Evolutionary conservation across 116 monocot genomes (phyloP).

Genomic region (Dioscorea cayenensis): DNA sequence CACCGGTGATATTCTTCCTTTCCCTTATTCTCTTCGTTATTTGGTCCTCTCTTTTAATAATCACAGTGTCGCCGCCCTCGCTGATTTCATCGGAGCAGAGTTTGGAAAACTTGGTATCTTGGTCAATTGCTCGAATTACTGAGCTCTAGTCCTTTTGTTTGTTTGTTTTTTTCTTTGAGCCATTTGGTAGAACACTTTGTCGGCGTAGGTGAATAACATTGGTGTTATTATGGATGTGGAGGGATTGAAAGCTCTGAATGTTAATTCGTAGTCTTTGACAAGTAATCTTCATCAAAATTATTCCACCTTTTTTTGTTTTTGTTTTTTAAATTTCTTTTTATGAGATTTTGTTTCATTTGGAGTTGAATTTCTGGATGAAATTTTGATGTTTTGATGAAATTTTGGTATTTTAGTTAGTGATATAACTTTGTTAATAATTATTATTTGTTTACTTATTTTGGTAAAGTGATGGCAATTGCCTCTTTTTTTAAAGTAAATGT

Average conservation of each 20-base stretch:
- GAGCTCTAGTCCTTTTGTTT: not conserved
- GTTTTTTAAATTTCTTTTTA: too few species aligned
- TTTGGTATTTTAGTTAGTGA: too few species aligned
- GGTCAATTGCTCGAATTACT: slow-evolving; percentile 13
- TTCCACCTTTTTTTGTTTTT: not conserved
- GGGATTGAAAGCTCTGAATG: slow-evolving; percentile 50
- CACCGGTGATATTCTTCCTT: too few species aligned
- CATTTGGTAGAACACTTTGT: not conserved
- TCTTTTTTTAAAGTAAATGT: too few species aligned
- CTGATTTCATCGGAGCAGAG: slow-evolving; percentile 18
- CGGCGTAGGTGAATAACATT: slow-evolving; percentile 58
- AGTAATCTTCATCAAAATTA: not conserved
- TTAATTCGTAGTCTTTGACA: slow-evolving; percentile 50
- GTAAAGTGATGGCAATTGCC: too few species aligned
- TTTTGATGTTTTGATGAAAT: too few species aligned
- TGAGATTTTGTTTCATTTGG: too few species aligned
- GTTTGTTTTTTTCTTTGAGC: not conserved
- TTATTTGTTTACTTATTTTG: too few species aligned
- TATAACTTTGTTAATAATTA: too few species aligned
- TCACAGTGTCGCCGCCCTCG: slow-evolving; percentile 23
- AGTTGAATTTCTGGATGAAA: too few species aligned
- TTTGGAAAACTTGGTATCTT: slow-evolving; percentile 75
- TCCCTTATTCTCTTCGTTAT: too few species aligned
- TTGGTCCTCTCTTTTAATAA: slow-evolving; percentile 2
- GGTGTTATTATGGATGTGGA: slow-evolving; percentile 44